phyloP scores from a whole-genome alignment of 2,329 filamentous ascomycete species.

The Ampelomyces quisqualis region DNA sequence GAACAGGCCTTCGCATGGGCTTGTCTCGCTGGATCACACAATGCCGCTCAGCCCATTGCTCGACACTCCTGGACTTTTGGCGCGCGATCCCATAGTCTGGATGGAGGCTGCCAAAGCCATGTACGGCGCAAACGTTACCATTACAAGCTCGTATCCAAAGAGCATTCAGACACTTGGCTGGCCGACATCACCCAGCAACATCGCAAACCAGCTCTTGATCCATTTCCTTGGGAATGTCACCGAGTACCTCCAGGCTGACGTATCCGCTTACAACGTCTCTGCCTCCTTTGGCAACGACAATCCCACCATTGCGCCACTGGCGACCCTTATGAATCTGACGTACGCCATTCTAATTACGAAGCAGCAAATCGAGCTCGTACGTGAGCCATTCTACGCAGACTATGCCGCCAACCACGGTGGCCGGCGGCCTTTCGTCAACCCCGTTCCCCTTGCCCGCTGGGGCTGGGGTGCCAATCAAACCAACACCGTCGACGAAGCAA shows the following conservation, averaged over 20 bases:
- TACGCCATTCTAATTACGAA: constrained; percentile 53
- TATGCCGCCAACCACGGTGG: constrained; percentile 52
- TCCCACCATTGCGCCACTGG: constrained; percentile 34
- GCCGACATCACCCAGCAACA: constrained; percentile 37
- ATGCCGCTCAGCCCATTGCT: constrained; percentile 53
- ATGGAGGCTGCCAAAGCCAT: constrained; percentile 48
- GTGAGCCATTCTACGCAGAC: constrained; percentile 53
- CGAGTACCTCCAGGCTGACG: constrained; percentile 45
- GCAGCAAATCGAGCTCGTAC: constrained; percentile 50
- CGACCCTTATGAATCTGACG: constrained; percentile 46
- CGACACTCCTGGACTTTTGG: constrained; percentile 52
- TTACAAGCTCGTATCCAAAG: constrained; percentile 46
- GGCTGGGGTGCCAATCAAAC: constrained; percentile 48
- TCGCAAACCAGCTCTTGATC: constrained; percentile 42
- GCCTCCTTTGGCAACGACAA: constrained; percentile 41
- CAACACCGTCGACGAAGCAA: constrained; percentile 45
- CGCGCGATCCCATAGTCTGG: constrained; percentile 50
- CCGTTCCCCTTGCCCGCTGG: constrained; percentile 52
- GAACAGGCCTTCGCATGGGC: constrained; percentile 52
- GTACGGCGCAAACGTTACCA: constrained; percentile 49
- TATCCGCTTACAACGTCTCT: constrained; percentile 41
- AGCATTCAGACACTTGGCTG: constrained; percentile 48
- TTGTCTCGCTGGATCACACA: constrained; percentile 51
- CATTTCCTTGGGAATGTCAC: constrained; percentile 49
- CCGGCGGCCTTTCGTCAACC: constrained; percentile 53